phyloP scores from a whole-genome alignment of 2,329 filamentous ascomycete genomes.

The Xylariaceae sp. region DNA sequence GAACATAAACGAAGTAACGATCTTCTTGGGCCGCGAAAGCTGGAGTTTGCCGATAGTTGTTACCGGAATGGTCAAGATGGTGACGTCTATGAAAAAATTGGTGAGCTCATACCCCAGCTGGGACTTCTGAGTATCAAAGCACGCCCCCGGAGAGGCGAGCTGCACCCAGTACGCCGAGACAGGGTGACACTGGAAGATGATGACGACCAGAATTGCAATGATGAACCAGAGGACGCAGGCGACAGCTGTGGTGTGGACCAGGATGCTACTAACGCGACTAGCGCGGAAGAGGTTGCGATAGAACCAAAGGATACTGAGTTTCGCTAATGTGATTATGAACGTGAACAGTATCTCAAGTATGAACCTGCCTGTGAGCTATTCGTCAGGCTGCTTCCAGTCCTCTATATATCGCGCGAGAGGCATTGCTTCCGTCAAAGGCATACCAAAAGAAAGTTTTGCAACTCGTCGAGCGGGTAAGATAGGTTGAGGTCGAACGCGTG shows the following conservation, averaged over 20 bases:
- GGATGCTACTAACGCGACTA: too few species aligned
- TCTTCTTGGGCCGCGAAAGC: not conserved
- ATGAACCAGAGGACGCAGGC: slow-evolving; percentile 4
- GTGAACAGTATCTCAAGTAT: too few species aligned
- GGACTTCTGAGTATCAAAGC: not conserved
- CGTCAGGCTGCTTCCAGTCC: too few species aligned
- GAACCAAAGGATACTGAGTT: too few species aligned
- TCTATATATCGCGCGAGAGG: too few species aligned
- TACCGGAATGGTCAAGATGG: slow-evolving; percentile 1
- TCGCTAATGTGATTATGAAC: too few species aligned
- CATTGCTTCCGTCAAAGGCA: too few species aligned
- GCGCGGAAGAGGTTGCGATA: too few species aligned
- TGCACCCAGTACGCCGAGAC: not conserved
- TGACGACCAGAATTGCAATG: not conserved
- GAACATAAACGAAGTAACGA: not conserved
- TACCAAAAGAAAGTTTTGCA: too few species aligned
- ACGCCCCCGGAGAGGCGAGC: not conserved
- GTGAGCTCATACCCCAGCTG: slow-evolving; percentile 3
- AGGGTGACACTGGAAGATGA: slow-evolving; percentile 4
- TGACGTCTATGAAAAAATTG: slow-evolving; percentile 8
- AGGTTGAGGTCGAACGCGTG: too few species aligned
- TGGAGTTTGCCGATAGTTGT: not conserved
- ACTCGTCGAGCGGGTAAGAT: too few species aligned
- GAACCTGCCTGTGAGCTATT: too few species aligned
- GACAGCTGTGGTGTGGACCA: not conserved